Percentiles rank a stretch among this genome's conserved stretches.
These are phyloP conservation scores for Dothistroma septosporum DNA, from an alignment of 2,329 filamentous ascomycete species.

Conservation along the genomic window DNA sequence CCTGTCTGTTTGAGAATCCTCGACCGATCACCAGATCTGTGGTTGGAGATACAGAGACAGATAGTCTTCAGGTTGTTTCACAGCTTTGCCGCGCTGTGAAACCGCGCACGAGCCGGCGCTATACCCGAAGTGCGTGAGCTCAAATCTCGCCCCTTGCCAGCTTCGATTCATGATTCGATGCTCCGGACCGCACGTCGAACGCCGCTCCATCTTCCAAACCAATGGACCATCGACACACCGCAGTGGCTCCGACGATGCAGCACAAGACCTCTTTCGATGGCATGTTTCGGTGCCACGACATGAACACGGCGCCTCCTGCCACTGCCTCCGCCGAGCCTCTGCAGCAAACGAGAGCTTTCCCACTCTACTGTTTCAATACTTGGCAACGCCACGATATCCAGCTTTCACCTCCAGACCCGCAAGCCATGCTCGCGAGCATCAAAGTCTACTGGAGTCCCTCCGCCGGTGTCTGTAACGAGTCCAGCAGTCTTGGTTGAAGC, in stretches of 20 bases:
- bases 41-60: neutral
- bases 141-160: neutral
- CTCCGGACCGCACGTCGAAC: conserved; percentile 4
- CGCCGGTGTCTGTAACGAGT: conserved; percentile 3
- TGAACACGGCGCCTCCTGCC: neutral
- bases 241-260: neutral
- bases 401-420: neutral
- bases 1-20: neutral
- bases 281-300: conserved; percentile 3
- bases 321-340: neutral
- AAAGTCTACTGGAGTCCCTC: conserved; percentile 4
- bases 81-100: neutral
- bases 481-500: conserved; percentile 3
- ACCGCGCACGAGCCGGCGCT: neutral
- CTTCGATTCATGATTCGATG: neutral
- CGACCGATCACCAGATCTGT: neutral
- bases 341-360: conserved; percentile 7
- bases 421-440: neutral
- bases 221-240: neutral
- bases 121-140: neutral
- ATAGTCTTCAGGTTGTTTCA: too few species aligned
- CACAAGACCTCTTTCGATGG: neutral
- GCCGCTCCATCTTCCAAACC: neutral
- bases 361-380: conserved; percentile 6
- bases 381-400: neutral